These are phyloP conservation scores for Leccinum griseonigrum DNA, from an alignment of 1,284 basidiomycete genomes.

Conservation along the genomic window DNA sequence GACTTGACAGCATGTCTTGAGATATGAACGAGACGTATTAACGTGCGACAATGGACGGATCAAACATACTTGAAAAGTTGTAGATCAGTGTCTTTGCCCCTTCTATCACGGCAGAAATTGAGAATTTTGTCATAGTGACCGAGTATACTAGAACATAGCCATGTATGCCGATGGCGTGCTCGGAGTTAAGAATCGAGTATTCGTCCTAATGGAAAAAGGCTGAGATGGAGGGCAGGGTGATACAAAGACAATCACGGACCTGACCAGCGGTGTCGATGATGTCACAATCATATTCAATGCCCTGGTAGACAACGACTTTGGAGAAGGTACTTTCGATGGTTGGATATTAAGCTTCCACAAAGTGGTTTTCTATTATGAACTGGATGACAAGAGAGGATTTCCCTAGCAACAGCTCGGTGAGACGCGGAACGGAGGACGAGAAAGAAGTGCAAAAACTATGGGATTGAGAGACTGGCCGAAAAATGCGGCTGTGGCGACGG, in stretches of 20 bases:
- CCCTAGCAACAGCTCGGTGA: conserved; percentile 43
- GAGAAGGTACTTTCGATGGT: conserved; percentile 91
- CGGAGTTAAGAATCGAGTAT: conserved; percentile 79
- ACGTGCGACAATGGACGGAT: conserved; percentile 11
- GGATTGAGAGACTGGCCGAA: conserved; percentile 13
- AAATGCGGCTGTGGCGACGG: conserved; percentile 22
- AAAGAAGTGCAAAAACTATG: conserved; percentile 9
- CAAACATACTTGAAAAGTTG: conserved; percentile 59
- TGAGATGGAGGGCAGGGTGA: neutral
- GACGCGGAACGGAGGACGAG: conserved; percentile 6
- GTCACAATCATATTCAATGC: conserved; percentile 89
- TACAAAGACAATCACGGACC: conserved; percentile 33
- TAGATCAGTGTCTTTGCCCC: conserved; percentile 94
- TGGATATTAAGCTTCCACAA: conserved; percentile 87
- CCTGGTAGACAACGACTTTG: conserved; percentile 83
- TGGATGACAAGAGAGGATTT: conserved; percentile 79
- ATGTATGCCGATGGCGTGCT: conserved; percentile 82
- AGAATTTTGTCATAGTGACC: conserved; percentile 98
- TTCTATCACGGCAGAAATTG: conserved; percentile 91
- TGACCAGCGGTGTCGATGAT: conserved; percentile 99
- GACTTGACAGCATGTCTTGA: conserved; percentile 29
- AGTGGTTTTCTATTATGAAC: conserved; percentile 67
- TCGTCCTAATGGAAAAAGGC: conserved; percentile 53
- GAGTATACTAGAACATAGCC: conserved; percentile 94
- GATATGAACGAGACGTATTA: conserved; percentile 17